Conservation (phyloP, 257 asterid genomes). For the Henckelia pumila region DNA sequence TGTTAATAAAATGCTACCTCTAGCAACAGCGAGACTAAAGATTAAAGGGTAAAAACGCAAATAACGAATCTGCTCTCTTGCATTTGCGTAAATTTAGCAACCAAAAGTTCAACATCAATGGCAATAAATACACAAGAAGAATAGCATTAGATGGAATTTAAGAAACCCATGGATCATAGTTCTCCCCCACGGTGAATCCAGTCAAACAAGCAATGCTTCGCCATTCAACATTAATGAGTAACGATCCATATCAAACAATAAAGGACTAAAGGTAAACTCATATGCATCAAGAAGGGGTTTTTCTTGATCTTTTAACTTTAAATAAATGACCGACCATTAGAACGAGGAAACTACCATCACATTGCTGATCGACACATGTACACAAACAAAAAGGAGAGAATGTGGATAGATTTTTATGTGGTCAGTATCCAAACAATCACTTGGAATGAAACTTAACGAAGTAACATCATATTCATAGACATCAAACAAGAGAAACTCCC, state of each 20-base stretch:
- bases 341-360: background rate
- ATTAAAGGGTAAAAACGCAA: constrained; percentile 13
- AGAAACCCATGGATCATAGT: background rate
- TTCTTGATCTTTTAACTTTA: background rate
- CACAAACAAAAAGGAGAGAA: background rate
- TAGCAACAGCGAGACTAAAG: background rate
- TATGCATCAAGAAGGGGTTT: background rate
- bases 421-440: background rate
- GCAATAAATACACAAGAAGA: background rate
- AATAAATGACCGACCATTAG: background rate
- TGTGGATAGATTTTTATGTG: background rate
- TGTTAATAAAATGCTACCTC: constrained; percentile 1
- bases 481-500: background rate
- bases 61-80: background rate
- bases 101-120: background rate
- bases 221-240: background rate
- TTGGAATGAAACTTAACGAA: background rate
- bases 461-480: background rate
- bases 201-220: background rate
- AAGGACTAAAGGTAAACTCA: background rate
- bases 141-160: background rate
- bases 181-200: background rate
- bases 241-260: no score
- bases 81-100: no score
- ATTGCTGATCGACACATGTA: background rate